Base-by-base conservation (phyloP, 768 basidiomycete species). In the Podaxis sp. region DNA sequence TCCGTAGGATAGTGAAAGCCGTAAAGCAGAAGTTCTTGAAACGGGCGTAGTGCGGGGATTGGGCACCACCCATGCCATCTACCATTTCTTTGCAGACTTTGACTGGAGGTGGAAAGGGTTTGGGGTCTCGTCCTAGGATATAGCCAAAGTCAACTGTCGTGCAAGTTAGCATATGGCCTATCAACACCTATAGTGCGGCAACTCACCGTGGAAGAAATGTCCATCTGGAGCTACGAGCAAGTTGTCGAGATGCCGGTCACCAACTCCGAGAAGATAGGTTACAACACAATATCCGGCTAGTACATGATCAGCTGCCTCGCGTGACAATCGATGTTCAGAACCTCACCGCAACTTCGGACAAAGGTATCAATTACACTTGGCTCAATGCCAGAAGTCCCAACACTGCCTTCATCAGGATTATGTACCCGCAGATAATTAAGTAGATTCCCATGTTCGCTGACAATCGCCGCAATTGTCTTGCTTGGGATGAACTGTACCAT, bases 21-120 rank as follows among this genome's bases (percentile, higher is more conserved):
- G 96, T 98, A 73, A 95, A 96, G 72, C 93, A 97, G 65, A 95
- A 90, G 66, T 86, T 90, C 74, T 98, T 95, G 86, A 99, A 99
- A 32, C 95, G 89, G 25, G 88, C 84, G 72, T 98, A 98, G 71
- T 98, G 96, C n/a, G 90, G 84, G 5, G 95, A 96, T 68, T 91
- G 86, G 1, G 92, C 88, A 10, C 97, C 96, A n/a, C 97, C 97
- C 95, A 99, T 96, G 10, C 92, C 96, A 70, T 99, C 97, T 0
- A 98, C 93, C 97, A 98, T 99, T 71, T 98, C 97, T 69, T 96
- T 95, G 75, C 95, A 98, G 42, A 99, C 91, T 72, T 99, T 99
- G 65, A 98, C 95, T 11, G 95, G 92, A 5, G 97, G 97, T 1
- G 97, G 95, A 70, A 95, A 96, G 0, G 95, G 93, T 69, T 99